phyloP scores from a whole-genome alignment of 208 protist genomes.

The Trypanosoma melophagium region DNA sequence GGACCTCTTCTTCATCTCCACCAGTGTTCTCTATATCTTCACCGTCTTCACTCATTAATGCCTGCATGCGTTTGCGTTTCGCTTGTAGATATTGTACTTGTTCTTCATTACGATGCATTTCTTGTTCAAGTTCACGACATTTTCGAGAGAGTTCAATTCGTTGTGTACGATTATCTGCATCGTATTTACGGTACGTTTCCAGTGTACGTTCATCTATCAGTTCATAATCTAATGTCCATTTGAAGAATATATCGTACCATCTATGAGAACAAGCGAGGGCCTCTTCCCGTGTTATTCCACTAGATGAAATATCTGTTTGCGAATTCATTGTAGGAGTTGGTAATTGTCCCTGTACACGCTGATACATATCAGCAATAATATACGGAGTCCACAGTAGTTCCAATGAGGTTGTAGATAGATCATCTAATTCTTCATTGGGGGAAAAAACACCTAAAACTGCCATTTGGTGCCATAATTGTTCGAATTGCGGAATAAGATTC shows the following conservation, averaged over 20 bases:
- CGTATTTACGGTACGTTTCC: constrained; percentile 61
- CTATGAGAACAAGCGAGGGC: constrained; percentile 58
- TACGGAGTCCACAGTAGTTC: constrained; percentile 86
- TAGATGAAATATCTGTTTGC: neutral
- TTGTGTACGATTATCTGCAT: constrained; percentile 66
- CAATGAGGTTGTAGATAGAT: constrained; percentile 76
- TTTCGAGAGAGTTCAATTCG: constrained; percentile 75
- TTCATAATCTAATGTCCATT: constrained; percentile 70
- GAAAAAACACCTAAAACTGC: constrained; percentile 65
- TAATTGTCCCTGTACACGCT: constrained; percentile 57
- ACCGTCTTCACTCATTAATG: constrained; percentile 65
- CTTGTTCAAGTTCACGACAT: constrained; percentile 39
- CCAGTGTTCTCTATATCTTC: constrained; percentile 55
- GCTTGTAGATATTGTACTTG: constrained; percentile 64
- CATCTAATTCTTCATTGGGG: constrained; percentile 78
- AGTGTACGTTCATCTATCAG: constrained; percentile 67
- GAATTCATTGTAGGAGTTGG: constrained; percentile 11
- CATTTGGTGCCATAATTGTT: constrained; percentile 71
- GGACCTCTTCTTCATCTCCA: constrained; percentile 81
- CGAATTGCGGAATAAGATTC: constrained; percentile 51
- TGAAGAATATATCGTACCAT: constrained; percentile 75
- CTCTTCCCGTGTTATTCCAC: constrained; percentile 57
- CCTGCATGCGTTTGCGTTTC: constrained; percentile 70
- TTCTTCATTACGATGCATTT: constrained; percentile 49
- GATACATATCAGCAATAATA: constrained; percentile 80